phyloP scores from a whole-genome alignment of 1,284 basidiomycete species.

The Ustilago xerochloae region DNA sequence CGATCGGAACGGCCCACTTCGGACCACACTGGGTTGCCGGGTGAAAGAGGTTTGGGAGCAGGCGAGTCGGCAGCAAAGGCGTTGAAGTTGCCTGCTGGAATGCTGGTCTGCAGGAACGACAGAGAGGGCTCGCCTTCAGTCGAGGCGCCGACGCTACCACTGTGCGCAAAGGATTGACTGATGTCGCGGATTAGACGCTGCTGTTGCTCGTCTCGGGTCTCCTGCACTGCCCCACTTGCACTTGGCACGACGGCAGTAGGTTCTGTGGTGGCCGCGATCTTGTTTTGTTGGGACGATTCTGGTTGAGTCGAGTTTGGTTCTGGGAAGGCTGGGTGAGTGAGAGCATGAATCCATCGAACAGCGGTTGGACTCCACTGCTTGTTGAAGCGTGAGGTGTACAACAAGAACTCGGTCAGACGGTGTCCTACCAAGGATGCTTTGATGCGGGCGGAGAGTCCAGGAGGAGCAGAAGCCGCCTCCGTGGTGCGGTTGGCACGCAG shows the following conservation, averaged over 20 bases:
- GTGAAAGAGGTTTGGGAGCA: slow-evolving; percentile 30
- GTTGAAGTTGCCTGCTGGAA: slow-evolving; percentile 24
- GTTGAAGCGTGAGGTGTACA: slow-evolving; percentile 49
- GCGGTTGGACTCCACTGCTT: slow-evolving; percentile 24
- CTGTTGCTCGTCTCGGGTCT: slow-evolving; percentile 16
- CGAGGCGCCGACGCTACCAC: slow-evolving; percentile 15
- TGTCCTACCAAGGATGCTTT: slow-evolving; percentile 42
- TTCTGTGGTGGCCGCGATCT: slow-evolving; percentile 33
- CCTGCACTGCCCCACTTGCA: slow-evolving; percentile 46
- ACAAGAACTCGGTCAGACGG: slow-evolving; percentile 44
- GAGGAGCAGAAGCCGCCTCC: slow-evolving; percentile 68
- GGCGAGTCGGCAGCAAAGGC: slow-evolving; percentile 38
- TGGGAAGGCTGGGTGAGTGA: slow-evolving; percentile 44
- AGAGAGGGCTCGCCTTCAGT: slow-evolving; percentile 31
- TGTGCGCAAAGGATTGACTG: slow-evolving; percentile 23
- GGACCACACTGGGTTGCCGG: slow-evolving; percentile 34
- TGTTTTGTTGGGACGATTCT: background rate
- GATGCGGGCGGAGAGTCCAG: slow-evolving; percentile 17
- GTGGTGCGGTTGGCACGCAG: slow-evolving; percentile 80
- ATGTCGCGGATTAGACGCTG: slow-evolving; percentile 39
- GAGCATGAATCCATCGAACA: slow-evolving; percentile 45
- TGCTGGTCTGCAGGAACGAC: slow-evolving; percentile 15
- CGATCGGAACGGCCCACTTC: slow-evolving; percentile 57
- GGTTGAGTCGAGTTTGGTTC: background rate
- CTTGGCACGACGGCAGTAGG: slow-evolving; percentile 63